A percentile compares a stretch with the other conserved stretches of the same genome.
Evolutionary conservation across 371 early-diverging fungal species (phyloP).

Genomic region (Pancytospora philotis): DNA sequence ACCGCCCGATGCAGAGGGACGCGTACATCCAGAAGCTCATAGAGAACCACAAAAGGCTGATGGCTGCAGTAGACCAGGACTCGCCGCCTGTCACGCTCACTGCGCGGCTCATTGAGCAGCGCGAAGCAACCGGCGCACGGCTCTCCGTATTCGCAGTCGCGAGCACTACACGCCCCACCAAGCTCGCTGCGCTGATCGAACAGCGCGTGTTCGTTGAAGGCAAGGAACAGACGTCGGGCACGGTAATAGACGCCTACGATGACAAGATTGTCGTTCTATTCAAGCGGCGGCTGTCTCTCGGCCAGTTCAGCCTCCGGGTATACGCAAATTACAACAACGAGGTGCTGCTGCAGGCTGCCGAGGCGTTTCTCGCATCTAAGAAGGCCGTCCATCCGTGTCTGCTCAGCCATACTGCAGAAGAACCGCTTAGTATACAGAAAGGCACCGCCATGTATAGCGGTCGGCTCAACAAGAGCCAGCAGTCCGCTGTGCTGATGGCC

Average conservation of each 20-base stretch:
- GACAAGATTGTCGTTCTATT: neutral
- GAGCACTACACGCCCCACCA: neutral
- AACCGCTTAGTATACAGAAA: neutral
- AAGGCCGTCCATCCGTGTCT: neutral
- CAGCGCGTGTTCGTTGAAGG: neutral
- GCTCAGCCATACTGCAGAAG: neutral
- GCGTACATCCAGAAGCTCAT: neutral
- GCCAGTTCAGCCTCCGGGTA: neutral
- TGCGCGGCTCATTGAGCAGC: slow-evolving; percentile 5
- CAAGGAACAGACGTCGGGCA: neutral
- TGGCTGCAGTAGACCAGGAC: neutral
- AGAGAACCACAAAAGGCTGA: neutral
- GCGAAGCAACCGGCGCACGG: neutral
- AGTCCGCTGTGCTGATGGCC: neutral
- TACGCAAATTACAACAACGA: slow-evolving; percentile 1
- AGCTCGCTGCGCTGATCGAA: neutral
- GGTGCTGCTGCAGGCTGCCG: slow-evolving; percentile 1
- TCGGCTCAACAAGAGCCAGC: neutral
- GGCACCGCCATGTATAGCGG: neutral
- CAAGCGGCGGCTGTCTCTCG: neutral
- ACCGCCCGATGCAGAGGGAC: neutral
- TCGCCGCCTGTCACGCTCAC: neutral
- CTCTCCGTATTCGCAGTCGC: neutral
- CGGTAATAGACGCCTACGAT: neutral
- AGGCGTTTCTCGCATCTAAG: neutral